phyloP scores from a whole-genome alignment of 2,329 filamentous ascomycete genomes.

The Pseudogymnoascus sp. region DNA sequence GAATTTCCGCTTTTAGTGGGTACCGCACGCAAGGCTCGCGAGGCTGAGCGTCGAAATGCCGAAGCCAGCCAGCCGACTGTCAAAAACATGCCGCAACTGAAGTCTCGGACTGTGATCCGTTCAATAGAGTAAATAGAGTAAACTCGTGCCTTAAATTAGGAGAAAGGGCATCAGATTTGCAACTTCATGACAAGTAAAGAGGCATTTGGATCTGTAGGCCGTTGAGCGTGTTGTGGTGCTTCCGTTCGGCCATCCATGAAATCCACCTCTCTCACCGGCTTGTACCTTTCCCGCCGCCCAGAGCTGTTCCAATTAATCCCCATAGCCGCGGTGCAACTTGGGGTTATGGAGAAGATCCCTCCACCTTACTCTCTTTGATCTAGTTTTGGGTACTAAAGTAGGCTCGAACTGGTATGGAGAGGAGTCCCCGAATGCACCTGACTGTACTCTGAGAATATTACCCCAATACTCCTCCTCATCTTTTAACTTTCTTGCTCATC shows the following conservation, averaged over 20 bases:
- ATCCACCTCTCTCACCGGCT: neutral
- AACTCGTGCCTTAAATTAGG: neutral
- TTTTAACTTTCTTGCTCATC: neutral
- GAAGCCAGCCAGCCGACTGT: conserved; percentile 4
- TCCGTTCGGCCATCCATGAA: neutral
- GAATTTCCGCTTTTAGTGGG: conserved; percentile 7
- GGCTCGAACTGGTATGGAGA: neutral
- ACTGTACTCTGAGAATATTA: conserved; percentile 6
- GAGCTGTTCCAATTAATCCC: conserved; percentile 1
- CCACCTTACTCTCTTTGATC: conserved; percentile 4
- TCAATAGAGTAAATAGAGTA: neutral
- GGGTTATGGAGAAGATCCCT: conserved; percentile 9
- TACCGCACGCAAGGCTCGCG: conserved; percentile 6
- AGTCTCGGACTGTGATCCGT: neutral
- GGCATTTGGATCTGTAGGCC: too few species aligned
- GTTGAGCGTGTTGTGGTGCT: neutral
- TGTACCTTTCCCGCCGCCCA: conserved; percentile 2
- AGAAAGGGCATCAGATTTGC: neutral
- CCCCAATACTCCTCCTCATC: conserved; percentile 6
- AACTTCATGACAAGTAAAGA: neutral
- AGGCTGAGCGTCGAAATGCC: conserved; percentile 5
- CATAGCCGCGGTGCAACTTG: conserved; percentile 9
- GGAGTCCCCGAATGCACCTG: neutral
- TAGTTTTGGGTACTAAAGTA: conserved; percentile 1
- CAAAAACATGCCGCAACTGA: neutral